Evolutionary conservation across 192 early-diverging fungal species (phyloP).

Genomic region (Coemansia sp.): DNA sequence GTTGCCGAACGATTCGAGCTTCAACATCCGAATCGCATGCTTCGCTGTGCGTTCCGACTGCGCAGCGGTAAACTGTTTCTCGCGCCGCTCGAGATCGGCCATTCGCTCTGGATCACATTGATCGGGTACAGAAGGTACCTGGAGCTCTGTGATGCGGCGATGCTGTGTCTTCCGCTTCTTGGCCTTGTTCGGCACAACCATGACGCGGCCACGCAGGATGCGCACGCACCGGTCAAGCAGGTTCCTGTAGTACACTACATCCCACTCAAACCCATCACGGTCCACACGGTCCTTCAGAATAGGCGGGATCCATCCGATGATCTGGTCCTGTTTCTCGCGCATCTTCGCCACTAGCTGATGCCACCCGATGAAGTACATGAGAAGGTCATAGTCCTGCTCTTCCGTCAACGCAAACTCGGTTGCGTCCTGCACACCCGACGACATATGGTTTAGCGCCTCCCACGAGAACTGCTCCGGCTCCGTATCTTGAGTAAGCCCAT

Average conservation of each 20-base stretch:
- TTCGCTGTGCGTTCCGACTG: neutral
- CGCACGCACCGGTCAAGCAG: conserved; percentile 6
- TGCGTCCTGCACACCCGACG: neutral
- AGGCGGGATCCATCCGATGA: neutral
- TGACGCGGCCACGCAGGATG: neutral
- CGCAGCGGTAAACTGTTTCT: neutral
- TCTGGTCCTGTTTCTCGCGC: neutral
- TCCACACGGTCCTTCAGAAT: conserved; percentile 7
- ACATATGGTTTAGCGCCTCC: neutral
- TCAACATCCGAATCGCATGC: conserved; percentile 14
- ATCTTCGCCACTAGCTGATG: conserved; percentile 12
- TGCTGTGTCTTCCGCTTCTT: neutral
- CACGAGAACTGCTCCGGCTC: conserved; percentile 9
- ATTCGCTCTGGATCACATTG: neutral
- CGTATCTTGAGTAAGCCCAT: neutral
- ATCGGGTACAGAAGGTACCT: neutral
- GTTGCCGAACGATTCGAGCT: conserved; percentile 12
- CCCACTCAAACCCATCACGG: conserved; percentile 27
- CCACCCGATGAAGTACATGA: conserved; percentile 22
- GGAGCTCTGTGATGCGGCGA: neutral
- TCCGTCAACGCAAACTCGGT: neutral
- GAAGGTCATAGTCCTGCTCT: neutral
- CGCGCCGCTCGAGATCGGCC: conserved; percentile 12
- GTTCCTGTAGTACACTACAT: conserved; percentile 6
- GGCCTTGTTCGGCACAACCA: neutral